Base-by-base conservation (phyloP, 257 asterid species). In the Ilex asprella region DNA sequence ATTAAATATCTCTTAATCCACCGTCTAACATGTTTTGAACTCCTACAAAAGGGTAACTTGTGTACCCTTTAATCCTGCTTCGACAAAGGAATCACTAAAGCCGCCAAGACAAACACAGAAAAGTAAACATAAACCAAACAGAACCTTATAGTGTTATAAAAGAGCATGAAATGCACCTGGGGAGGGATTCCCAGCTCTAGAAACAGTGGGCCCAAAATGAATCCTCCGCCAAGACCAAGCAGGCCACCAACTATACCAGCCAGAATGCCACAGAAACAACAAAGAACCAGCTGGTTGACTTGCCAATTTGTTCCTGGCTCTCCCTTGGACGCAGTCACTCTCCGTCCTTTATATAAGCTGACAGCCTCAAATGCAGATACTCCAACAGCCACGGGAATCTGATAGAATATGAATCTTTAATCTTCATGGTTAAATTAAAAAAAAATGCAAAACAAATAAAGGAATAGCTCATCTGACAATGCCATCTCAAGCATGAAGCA, bases 211-310 rank as follows among this genome's bases (percentile, higher is more conserved):
- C 87, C 84, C 56, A 84, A 53, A 50, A 84, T 84, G 80, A 84
- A 84, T 44, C 90, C 90, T 41, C 90, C 90, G 14, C 90, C 90
- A 12, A 84, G 90, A 63, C 91, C 91, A 30, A 84, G 80, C 43
- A 84, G 74, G 21, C 91, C 83, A 16, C 91, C 91, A 65, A 84
- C 87, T 0, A 81, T 47, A 61, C 91, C 91, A 12, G 85, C 81
- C 77, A 84, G 60, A 30, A 84, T 63, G 58, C 87, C 91, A 31
- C 83, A 72, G 56, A 57, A 66, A 69, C 91, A 81, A 57, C 80
- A 84, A 27, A 81, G 63, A 70, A 76, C 55, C 72, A 84, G 66
- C 70, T 70, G 85, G 58, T 70, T 68, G 12, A 78, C 76, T 30
- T 73, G 81, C 87, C 85, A 83, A 3, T 32, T 65, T 51, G 61